These are phyloP conservation scores for Boletus eberwhitei DNA, from an alignment of 768 basidiomycete genomes.

Conservation along the genomic window DNA sequence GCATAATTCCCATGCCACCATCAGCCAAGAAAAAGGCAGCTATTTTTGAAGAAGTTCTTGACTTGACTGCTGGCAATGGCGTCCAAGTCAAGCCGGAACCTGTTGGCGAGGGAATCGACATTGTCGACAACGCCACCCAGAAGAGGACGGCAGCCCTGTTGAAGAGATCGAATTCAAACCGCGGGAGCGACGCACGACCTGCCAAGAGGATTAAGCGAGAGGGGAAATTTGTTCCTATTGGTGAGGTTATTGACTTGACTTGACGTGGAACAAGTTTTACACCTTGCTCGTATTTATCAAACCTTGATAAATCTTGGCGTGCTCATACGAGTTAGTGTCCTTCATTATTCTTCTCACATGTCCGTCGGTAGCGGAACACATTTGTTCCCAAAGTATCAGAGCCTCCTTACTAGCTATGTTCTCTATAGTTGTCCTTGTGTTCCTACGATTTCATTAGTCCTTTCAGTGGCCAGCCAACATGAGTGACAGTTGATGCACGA, in stretches of 20 bases:
- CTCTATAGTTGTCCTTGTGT: background rate
- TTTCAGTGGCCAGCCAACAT: background rate
- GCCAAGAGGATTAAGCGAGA: conserved; percentile 30
- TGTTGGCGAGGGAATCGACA: conserved; percentile 5
- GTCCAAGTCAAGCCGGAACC: conserved; percentile 9
- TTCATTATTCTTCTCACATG: background rate
- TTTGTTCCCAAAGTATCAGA: background rate
- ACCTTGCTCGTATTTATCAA: background rate
- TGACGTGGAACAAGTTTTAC: conserved; percentile 9
- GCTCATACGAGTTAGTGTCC: background rate
- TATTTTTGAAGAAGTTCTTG: conserved; percentile 15
- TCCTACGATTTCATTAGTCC: background rate
- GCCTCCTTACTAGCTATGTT: background rate
- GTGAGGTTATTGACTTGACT: conserved; percentile 32
- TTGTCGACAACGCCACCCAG: background rate
- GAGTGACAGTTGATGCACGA: background rate
- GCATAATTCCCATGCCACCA: conserved; percentile 21
- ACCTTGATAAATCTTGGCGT: background rate
- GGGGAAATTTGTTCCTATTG: conserved; percentile 5
- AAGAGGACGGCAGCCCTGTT: background rate
- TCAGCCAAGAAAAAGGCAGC: background rate
- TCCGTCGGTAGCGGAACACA: background rate
- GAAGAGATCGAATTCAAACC: conserved; percentile 4
- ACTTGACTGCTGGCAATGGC: conserved; percentile 14
- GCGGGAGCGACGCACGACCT: conserved; percentile 4